Evolutionary conservation across 2,329 filamentous ascomycete genomes (phyloP), one percentile per base, ranked within the genome.

Genomic region (Leptographium lundbergii): DNA sequence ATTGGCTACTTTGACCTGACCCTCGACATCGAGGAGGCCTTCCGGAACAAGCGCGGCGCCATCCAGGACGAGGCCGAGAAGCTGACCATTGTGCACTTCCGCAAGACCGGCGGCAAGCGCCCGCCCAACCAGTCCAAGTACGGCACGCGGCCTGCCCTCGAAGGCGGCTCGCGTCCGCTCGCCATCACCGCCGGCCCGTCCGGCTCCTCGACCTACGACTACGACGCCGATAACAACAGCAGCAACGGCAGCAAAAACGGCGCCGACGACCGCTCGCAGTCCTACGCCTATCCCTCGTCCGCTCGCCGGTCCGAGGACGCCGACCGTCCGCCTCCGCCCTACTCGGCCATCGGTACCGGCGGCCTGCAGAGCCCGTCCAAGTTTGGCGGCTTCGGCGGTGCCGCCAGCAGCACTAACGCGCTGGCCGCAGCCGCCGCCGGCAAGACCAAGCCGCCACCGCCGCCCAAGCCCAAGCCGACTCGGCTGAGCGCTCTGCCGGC

Each of bases 1-100:
- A 99, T 99, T 69, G 91, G 91, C 62, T 99, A 99, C 75, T 99
- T 99, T 72, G 89, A 99, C 71, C 81, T 99, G 57, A 89, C 88
- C 1, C 80, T 89, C 36, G 91, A 95, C 67, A 87, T 99, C 51
- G 90, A 96, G 71, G 92, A 92, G 63, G 91, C 90, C 14, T 99
- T 95, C 71, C 78, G 88, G 67, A 81, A 84, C 71, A 96, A 96
- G 77, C 87, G 91, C 34, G 92, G 91, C 29, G 88, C 95, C 66
- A 86, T 94, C 61, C 86, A 94, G 69, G 88, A 95, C 65, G 83
- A 81, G 63, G 84, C 87, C n/a, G 94, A 99, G 72, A 84, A 82
- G 45, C 77, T 99, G 22, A 79, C 82, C 14, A 96, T 99, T 64
- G 85, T 89, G 63, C 89, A 91, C 66, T 99, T 91, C 81, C 96